Percentiles rank a stretch among this genome's conserved stretches.
Evolutionary conservation across 495 filamentous ascomycete genomes (phyloP).

Genomic region (Penicillium paradoxum): DNA sequence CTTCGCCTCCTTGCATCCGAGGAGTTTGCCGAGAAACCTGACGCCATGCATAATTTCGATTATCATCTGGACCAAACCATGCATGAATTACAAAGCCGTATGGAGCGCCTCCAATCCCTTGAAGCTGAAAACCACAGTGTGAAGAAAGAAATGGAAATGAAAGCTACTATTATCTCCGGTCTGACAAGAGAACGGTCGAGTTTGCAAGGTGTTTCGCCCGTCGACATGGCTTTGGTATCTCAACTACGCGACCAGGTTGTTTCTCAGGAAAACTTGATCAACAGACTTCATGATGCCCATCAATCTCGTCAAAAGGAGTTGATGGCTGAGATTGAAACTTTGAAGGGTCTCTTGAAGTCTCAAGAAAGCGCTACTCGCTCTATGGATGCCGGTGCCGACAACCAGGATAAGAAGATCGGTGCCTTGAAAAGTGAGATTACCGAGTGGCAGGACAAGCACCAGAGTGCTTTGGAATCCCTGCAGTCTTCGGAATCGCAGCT

Average conservation of each 20-base stretch:
- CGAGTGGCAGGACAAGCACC: constrained; percentile 71
- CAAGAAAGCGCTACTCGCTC: constrained; percentile 39
- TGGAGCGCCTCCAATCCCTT: constrained; percentile 82
- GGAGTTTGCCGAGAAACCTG: constrained; percentile 74
- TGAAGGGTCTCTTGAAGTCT: constrained; percentile 55
- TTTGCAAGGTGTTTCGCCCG: constrained; percentile 73
- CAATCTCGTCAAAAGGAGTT: constrained; percentile 69
- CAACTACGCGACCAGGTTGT: constrained; percentile 81
- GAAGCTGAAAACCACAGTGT: constrained; percentile 78
- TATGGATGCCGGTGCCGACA: constrained; percentile 41
- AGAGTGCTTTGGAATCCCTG: constrained; percentile 63
- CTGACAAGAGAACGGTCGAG: constrained; percentile 87
- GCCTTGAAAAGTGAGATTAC: constrained; percentile 71
- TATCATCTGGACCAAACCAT: constrained; percentile 85
- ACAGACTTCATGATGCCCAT: constrained; percentile 66
- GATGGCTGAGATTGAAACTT: constrained; percentile 57
- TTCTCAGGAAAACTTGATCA: constrained; percentile 77
- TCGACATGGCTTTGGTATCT: constrained; percentile 90
- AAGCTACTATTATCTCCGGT: constrained; percentile 90
- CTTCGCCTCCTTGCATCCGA: constrained; percentile 83
- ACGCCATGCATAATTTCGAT: constrained; percentile 89
- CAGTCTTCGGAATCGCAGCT: constrained; percentile 70
- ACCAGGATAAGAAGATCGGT: constrained; percentile 59
- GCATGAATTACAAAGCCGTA: constrained; percentile 81
- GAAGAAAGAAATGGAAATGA: constrained; percentile 93